Conservation (phyloP, 192 early-diverging fungal species). For the Allomyces macrogynus region DNA sequence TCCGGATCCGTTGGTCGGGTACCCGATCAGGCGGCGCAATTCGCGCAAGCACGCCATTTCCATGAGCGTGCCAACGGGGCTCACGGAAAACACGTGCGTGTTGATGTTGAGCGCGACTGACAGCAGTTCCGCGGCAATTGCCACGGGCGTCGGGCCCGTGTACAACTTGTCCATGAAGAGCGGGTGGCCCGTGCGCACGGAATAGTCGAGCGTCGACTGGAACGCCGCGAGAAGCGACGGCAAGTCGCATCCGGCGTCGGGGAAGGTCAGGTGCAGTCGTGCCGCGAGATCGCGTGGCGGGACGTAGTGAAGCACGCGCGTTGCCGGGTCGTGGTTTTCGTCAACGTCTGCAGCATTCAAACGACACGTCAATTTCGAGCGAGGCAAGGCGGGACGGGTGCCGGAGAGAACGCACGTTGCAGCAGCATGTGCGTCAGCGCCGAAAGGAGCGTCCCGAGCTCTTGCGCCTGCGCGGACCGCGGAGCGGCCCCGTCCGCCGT, state of each 20-base stretch:
- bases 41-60: slow-evolving; percentile 34
- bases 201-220: not conserved
- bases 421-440: not conserved
- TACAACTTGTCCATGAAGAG: slow-evolving; percentile 70
- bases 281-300: not conserved
- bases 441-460: not conserved
- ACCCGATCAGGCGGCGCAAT: slow-evolving; percentile 11
- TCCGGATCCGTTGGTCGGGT: slow-evolving; percentile 19
- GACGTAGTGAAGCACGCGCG: not conserved
- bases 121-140: slow-evolving; percentile 47
- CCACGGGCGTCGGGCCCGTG: slow-evolving; percentile 50
- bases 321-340: not conserved
- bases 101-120: slow-evolving; percentile 54
- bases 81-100: slow-evolving; percentile 52
- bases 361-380: too few species aligned
- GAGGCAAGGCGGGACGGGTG: too few species aligned
- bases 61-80: slow-evolving; percentile 47
- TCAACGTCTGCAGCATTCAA: not conserved
- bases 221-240: not conserved
- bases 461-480: not conserved
- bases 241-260: not conserved
- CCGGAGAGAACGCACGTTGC: not conserved
- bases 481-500: too few species aligned
- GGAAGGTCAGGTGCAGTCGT: not conserved
- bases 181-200: slow-evolving; percentile 40